Base-by-base conservation (phyloP, 768 basidiomycete species). In the Rossbeevera mucosa region DNA sequence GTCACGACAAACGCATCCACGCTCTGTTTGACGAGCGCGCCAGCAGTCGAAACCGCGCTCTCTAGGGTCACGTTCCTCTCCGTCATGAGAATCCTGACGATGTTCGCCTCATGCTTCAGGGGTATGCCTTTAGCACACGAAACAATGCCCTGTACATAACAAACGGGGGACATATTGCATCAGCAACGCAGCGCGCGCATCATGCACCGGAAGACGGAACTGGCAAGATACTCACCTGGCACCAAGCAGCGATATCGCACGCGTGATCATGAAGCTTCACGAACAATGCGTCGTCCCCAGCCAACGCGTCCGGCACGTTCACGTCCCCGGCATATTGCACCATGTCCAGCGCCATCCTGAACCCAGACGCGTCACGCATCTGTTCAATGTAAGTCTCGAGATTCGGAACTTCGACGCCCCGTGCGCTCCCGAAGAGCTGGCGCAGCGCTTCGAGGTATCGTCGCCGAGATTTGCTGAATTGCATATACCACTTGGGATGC, bases 261-360 rank as follows among this genome's bases (percentile, higher is more conserved):
- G 78, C n/a, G n/a, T n/a, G n/a, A n/a, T n/a, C n/a, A 31, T 68
- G 72, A 8, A 83, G 58, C 12, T 62, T 61, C 21, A 48, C 51
- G 12, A 79, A 51, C 18, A 59, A n/a, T n/a, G n/a, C n/a, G n/a
- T 63, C 56, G n/a, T n/a, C 1, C 13, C 62, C 62, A 18, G 59
- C 54, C 3, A 62, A 59, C 20, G 62, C 54, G 11, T 72, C 69
- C 0, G 75, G 71, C 1, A 78, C 46, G 20, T 56, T 51, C 24
- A 80, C 61, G n/a, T 78, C 77, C 41, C 77, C 78, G 0, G 77
- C 71, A 51, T 81, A 70, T 54, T 83, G 76, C 30, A 82, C 69
- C 53, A 86, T 66, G 54, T 75, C 74, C 44, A 85, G 71, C 7
- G 79, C 63, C 64, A 85, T 69, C 36, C 68, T 64, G 13, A 76